phyloP scores from a whole-genome alignment of 2,329 filamentous ascomycete species.

The Venturia pyrina region DNA sequence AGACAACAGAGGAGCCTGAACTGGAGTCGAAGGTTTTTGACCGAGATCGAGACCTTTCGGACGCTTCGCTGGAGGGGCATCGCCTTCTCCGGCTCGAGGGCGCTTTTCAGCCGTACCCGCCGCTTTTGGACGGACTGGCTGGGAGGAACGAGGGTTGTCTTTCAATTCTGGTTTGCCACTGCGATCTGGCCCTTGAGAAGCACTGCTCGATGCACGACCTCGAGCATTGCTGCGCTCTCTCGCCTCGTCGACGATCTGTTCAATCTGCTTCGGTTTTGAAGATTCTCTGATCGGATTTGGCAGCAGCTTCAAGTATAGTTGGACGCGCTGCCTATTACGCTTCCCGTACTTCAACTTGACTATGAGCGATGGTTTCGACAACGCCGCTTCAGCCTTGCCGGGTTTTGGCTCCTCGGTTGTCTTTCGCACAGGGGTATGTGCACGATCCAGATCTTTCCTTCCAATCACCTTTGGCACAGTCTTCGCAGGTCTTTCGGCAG shows the following conservation, averaged over 20 bases:
- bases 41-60: slow-evolving; percentile 14
- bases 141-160: neutral
- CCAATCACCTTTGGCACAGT: neutral
- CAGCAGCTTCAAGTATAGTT: slow-evolving; percentile 25
- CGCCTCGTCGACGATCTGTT: slow-evolving; percentile 12
- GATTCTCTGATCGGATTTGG: slow-evolving; percentile 18
- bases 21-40: slow-evolving; percentile 25
- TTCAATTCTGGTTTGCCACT: neutral
- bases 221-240: slow-evolving; percentile 7
- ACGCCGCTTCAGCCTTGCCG: neutral
- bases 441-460: slow-evolving; percentile 1
- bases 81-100: slow-evolving; percentile 24
- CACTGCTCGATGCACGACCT: slow-evolving; percentile 4
- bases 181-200: neutral
- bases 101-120: slow-evolving; percentile 22
- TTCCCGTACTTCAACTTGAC: slow-evolving; percentile 44
- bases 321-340: slow-evolving; percentile 37
- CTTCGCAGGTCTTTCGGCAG: neutral
- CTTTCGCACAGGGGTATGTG: slow-evolving; percentile 1
- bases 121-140: neutral
- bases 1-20: slow-evolving; percentile 20
- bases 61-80: slow-evolving; percentile 18
- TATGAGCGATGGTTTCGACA: slow-evolving; percentile 23
- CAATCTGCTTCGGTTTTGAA: slow-evolving; percentile 21
- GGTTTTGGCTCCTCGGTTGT: neutral